Percentiles rank a stretch among this genome's conserved stretches.
Conservation (phyloP, 306 rosid genomes). For the Lagenaria siceraria region DNA sequence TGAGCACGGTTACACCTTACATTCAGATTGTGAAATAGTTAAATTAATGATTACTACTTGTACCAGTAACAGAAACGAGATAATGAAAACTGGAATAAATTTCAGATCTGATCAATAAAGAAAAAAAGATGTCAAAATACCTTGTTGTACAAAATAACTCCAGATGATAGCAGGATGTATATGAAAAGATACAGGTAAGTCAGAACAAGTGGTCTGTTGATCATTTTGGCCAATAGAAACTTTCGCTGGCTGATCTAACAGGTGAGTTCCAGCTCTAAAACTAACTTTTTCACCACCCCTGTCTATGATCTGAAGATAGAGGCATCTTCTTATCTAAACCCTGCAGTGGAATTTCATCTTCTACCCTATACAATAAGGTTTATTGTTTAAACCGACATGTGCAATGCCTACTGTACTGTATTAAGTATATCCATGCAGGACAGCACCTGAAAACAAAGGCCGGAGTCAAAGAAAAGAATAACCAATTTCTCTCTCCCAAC, state of each 20-base stretch:
- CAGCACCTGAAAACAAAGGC: background rate
- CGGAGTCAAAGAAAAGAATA: background rate
- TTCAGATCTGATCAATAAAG: background rate
- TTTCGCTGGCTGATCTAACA: background rate
- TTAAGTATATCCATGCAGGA: background rate
- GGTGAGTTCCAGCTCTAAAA: background rate
- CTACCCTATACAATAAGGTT: background rate
- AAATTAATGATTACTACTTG: background rate
- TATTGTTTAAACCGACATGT: background rate
- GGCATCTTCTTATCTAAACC: background rate
- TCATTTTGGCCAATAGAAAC: slow-evolving; percentile 25
- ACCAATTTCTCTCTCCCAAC: too few relatives aligned
- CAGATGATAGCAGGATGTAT: slow-evolving; percentile 80
- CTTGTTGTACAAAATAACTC: slow-evolving; percentile 91
- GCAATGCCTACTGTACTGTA: background rate
- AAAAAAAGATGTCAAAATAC: slow-evolving; percentile 16
- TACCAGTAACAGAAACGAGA: background rate
- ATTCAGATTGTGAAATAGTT: background rate
- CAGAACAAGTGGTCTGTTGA: slow-evolving; percentile 57
- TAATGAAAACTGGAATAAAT: background rate
- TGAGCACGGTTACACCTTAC: background rate
- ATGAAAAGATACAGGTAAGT: slow-evolving; percentile 75
- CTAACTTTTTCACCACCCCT: background rate
- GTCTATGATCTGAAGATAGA: background rate
- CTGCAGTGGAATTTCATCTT: background rate